These are phyloP conservation scores for Lactifluus hygrophoroides DNA, from an alignment of 768 basidiomycete species.

Conservation along the genomic window DNA sequence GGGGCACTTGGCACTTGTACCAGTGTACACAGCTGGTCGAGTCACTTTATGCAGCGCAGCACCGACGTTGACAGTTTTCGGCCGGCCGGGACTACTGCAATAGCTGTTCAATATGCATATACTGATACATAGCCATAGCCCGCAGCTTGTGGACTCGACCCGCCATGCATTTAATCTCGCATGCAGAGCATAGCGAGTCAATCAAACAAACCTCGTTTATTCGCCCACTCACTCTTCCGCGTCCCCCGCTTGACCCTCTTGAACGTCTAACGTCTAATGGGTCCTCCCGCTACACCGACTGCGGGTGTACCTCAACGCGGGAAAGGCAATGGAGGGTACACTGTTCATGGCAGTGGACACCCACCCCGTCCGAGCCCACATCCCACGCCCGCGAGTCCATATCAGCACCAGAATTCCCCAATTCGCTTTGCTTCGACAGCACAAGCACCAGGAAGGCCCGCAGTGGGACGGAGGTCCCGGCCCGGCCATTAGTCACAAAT, in stretches of 20 bases:
- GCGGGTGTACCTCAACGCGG: constrained; percentile 3
- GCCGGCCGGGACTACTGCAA: not conserved
- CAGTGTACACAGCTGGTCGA: not conserved
- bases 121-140: too few species aligned
- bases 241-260: not conserved
- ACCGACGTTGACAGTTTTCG: not conserved
- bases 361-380: not conserved
- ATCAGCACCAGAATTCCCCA: not conserved
- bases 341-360: not conserved
- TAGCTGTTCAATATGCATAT: not conserved
- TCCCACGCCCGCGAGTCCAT: not conserved
- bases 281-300: constrained; percentile 8
- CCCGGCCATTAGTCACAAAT: constrained; percentile 1
- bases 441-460: not conserved
- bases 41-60: constrained; percentile 2
- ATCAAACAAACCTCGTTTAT: not conserved
- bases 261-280: not conserved
- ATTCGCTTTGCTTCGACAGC: not conserved
- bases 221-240: not conserved
- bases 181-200: not conserved
- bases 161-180: not conserved
- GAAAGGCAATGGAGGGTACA: not conserved
- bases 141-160: not conserved
- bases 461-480: not conserved
- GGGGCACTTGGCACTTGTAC: not conserved